Conservation (phyloP, 441 rosid genomes). For the Gossypium lobatum region DNA sequence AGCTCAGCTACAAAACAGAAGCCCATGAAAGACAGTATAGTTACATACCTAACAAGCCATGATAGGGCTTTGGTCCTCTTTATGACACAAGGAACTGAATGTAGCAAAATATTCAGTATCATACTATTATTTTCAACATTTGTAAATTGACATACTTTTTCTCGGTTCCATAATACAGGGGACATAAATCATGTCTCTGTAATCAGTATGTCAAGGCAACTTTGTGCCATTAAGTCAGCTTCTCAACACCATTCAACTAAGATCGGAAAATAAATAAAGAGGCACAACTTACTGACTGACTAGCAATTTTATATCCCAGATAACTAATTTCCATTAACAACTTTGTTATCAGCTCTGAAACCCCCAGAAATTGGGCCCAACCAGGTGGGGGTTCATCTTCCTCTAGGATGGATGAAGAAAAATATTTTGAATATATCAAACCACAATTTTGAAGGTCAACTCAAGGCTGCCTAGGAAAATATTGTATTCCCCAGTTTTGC, state of each 20-base stretch:
- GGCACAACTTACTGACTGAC: not conserved
- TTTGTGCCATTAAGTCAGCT: not conserved
- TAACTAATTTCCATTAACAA: conserved; percentile 4
- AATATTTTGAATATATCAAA: not conserved
- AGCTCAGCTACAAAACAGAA: not conserved
- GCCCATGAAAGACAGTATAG: not conserved
- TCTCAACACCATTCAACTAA: not conserved
- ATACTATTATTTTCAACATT: not conserved
- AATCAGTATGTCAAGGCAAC: not conserved
- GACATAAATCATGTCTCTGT: not conserved
- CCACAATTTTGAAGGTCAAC: not conserved
- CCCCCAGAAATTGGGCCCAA: not conserved
- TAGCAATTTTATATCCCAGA: not conserved
- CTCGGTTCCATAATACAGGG: not conserved
- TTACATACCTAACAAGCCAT: not conserved
- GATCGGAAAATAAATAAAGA: not conserved
- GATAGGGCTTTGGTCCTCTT: not conserved
- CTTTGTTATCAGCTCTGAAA: not conserved
- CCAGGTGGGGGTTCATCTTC: not conserved
- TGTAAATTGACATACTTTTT: not conserved
- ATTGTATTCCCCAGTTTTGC: not conserved
- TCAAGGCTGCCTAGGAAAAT: not conserved
- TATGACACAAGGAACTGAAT: not conserved
- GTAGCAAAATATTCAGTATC: not conserved
- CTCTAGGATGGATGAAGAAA: not conserved